Conservation (phyloP, 2,329 filamentous ascomycete species). For the Zasmidium cellare region DNA sequence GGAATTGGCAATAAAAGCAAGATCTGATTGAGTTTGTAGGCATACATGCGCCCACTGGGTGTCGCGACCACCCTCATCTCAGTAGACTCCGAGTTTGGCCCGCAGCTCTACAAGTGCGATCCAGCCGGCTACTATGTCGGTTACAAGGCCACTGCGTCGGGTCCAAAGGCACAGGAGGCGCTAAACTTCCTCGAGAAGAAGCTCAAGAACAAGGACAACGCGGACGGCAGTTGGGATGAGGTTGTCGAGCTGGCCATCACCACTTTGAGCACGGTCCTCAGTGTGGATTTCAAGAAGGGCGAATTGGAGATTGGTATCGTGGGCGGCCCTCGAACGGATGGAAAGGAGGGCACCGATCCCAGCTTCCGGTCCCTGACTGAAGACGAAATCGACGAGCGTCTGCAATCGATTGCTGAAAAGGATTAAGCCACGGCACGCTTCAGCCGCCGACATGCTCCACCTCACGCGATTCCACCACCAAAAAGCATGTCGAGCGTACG, state of each 20-base stretch:
- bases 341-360: conserved; percentile 76
- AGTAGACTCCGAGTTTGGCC: conserved; percentile 86
- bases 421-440: conserved; percentile 61
- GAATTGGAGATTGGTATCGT: conserved; percentile 98
- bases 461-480: not conserved
- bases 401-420: conserved; percentile 98
- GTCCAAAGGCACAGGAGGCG: conserved; percentile 97
- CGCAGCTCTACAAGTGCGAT: conserved; percentile 97
- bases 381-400: conserved; percentile 96
- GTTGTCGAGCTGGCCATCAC: conserved; percentile 97
- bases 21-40: conserved; percentile 53
- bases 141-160: conserved; percentile 96
- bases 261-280: conserved; percentile 91
- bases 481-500: not conserved
- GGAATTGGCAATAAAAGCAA: conserved; percentile 8
- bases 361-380: conserved; percentile 88
- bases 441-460: conserved; percentile 9
- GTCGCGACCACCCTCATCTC: conserved; percentile 95
- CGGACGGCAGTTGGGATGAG: conserved; percentile 92
- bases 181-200: conserved; percentile 99
- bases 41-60: conserved; percentile 97
- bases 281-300: conserved; percentile 99
- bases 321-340: conserved; percentile 79
- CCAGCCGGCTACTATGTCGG: conserved; percentile 97
- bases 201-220: conserved; percentile 97